A percentile compares a stretch with the other conserved stretches of the same genome.
These are phyloP conservation scores for Zygosaccharomyces sapae DNA, from an alignment of 1,139 yeast genomes.

Conservation along the genomic window DNA sequence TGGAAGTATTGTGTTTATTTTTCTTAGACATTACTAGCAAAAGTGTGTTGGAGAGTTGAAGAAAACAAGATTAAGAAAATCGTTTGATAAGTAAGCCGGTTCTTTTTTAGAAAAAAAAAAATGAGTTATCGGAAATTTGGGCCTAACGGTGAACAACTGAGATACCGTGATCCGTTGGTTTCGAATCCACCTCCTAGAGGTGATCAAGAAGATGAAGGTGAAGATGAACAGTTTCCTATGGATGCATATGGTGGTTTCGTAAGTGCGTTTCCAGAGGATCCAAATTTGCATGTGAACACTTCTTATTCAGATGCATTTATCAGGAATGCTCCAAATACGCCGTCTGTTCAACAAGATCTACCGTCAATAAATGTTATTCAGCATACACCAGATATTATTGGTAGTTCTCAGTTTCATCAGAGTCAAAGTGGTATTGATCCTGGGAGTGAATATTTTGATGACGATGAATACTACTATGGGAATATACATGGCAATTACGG, in stretches of 20 bases:
- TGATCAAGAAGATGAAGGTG: background rate
- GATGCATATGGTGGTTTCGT: conserved; percentile 18
- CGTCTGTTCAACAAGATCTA: conserved; percentile 6
- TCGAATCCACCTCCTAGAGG: background rate
- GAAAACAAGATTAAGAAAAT: background rate
- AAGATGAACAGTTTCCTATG: conserved; percentile 6
- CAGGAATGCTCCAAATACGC: conserved; percentile 11
- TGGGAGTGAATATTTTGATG: conserved; percentile 13
- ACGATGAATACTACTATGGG: conserved; percentile 16
- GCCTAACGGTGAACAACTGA: conserved; percentile 3
- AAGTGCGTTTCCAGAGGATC: conserved; percentile 15
- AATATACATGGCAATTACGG: conserved; percentile 6
- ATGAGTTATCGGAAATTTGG: conserved; percentile 7
- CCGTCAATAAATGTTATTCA: conserved; percentile 16
- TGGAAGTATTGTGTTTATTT: background rate
- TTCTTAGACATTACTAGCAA: background rate
- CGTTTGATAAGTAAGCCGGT: background rate
- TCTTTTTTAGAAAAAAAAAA: background rate
- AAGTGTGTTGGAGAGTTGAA: background rate
- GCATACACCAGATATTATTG: conserved; percentile 16
- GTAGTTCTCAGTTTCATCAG: conserved; percentile 10
- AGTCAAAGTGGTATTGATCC: background rate
- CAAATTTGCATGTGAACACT: conserved; percentile 15
- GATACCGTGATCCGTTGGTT: conserved; percentile 6
- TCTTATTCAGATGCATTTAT: conserved; percentile 24